Evolutionary conservation across 2,329 filamentous ascomycete genomes (phyloP).

Genomic region (Apiospora sp.): DNA sequence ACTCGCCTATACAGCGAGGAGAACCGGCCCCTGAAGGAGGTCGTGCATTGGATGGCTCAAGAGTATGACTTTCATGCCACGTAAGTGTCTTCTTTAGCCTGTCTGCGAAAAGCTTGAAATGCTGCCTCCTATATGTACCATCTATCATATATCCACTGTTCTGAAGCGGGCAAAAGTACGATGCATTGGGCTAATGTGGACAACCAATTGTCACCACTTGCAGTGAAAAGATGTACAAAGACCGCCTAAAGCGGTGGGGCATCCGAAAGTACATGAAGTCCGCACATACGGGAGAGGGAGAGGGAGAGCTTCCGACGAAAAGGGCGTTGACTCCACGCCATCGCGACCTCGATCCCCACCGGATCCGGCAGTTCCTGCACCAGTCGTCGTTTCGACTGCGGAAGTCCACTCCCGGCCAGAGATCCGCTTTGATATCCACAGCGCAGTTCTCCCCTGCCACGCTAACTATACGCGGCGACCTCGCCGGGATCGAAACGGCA

Average conservation of each 20-base stretch:
- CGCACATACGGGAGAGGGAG: not conserved
- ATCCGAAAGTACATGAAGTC: slow-evolving; percentile 21
- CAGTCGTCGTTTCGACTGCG: slow-evolving; percentile 6
- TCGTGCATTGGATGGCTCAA: slow-evolving; percentile 11
- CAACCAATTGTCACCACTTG: not conserved
- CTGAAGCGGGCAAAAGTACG: slow-evolving; percentile 1
- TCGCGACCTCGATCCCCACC: slow-evolving; percentile 4
- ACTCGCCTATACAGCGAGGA: slow-evolving; percentile 15
- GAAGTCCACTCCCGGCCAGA: not conserved
- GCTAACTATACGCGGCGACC: not conserved
- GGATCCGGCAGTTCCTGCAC: slow-evolving; percentile 1
- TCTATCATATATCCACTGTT: not conserved
- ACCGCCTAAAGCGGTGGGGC: slow-evolving; percentile 7
- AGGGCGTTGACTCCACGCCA: slow-evolving; percentile 14
- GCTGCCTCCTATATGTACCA: not conserved
- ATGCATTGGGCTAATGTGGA: not conserved
- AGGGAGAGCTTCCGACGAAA: not conserved
- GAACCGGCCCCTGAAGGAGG: slow-evolving; percentile 18
- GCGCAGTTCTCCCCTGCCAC: not conserved
- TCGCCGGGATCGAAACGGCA: not conserved
- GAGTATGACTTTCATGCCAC: slow-evolving; percentile 7
- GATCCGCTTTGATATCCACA: not conserved
- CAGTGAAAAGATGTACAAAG: slow-evolving; percentile 21
- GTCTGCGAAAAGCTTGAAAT: no score
- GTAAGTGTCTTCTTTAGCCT: not conserved